These are phyloP conservation scores for Papilionanthe hybrid DNA, from an alignment of 116 monocot species.

Conservation along the genomic window DNA sequence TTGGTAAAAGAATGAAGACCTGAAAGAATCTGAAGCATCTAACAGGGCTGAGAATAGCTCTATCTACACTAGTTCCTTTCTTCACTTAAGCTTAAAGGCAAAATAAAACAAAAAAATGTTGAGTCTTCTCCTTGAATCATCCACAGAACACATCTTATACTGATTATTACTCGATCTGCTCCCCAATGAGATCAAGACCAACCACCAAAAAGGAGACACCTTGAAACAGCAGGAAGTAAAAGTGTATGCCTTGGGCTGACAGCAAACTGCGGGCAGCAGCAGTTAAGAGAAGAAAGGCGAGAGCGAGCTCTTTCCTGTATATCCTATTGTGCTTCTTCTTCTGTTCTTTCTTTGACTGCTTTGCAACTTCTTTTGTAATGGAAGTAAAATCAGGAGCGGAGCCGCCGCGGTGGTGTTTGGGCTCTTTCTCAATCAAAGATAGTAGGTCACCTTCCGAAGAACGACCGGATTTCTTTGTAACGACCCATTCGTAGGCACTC, in stretches of 20 bases:
- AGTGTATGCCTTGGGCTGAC: conserved; percentile 85
- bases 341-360: conserved; percentile 26
- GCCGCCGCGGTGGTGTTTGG: conserved; percentile 18
- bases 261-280: conserved; percentile 68
- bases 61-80: conserved; percentile 9
- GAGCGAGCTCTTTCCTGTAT: conserved; percentile 74
- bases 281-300: conserved; percentile 67
- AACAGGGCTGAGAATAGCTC: conserved; percentile 8
- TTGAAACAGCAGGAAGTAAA: conserved; percentile 91
- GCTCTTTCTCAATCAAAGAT: conserved; percentile 42
- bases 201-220: conserved; percentile 72
- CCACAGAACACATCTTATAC: neutral
- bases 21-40: conserved; percentile 14
- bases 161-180: conserved; percentile 34
- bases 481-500: conserved; percentile 90
- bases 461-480: conserved; percentile 81
- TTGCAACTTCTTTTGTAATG: conserved; percentile 19
- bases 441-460: conserved; percentile 68
- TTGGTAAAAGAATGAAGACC: conserved; percentile 12
- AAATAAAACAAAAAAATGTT: neutral
- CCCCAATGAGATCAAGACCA: conserved; percentile 80
- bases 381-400: neutral
- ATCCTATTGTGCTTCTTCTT: conserved; percentile 45
- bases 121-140: neutral
- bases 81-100: neutral